Evolutionary conservation across 495 filamentous ascomycete genomes (phyloP), one percentile per base, ranked within the genome.

Genomic region (Rusavskia elegans): DNA sequence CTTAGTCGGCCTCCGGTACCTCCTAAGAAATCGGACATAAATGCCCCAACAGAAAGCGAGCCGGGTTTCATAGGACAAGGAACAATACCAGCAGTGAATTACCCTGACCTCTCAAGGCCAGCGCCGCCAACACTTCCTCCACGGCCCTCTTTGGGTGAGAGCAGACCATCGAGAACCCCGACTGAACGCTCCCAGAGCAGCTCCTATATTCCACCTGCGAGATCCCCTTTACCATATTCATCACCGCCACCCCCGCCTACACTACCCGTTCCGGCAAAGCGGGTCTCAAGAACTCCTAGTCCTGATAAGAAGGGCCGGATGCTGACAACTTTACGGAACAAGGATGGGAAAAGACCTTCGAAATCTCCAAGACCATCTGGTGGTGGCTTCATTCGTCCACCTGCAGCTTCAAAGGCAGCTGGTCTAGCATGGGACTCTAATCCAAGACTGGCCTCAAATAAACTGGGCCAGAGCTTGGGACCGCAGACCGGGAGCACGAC

Each of bases 331-430:
- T 62, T 98, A 49, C 77, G 90, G 46, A 63, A 70, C 44, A 74
- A 66, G n/a, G 64, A 71, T 53, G 71, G 71, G 7, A 82, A 82
- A 55, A 85, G 80, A 55, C 64, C 73, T 21, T 65, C 71, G 16
- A 78, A 77, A 53, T 67, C 79, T 39, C 65, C 67, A 5, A 57
- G 49, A 59, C 54, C 57, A 29, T 66, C 54, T 57, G 58, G 59
- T 68, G 62, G 61, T 64, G 63, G 56, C 49, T 58, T 61, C 64
- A 50, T 54, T 7, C 53, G 53, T 11, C 54, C 69, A 27, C 74
- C 68, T 42, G 74, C 73, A 44, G 87, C 89, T 29, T 88, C 84
- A 40, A 93, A 85, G 64, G 92, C 92, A 14, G 92, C 92, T 1
- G 83, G 84, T 2, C 66, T 94, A 36, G 90, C 90, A 17, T 98